Base-by-base conservation (phyloP, 768 basidiomycete genomes). In the Tulasnella sp. region DNA sequence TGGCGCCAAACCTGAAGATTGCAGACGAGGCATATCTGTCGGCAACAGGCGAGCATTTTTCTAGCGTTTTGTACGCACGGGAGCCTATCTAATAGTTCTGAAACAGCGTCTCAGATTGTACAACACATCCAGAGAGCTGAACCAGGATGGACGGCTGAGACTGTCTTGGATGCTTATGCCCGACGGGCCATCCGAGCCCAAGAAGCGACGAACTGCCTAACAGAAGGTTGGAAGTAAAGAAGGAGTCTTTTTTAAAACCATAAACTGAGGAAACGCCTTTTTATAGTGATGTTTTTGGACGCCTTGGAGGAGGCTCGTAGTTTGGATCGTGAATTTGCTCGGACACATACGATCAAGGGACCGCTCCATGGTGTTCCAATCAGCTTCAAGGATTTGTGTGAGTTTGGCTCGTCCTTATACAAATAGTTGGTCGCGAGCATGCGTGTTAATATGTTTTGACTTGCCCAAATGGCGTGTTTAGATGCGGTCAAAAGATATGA, bases 301-400 rank as follows among this genome's bases (percentile, higher is more conserved):
- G 89, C 85, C 4, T 74, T 78, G 31, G 68, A 75, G 57, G 77
- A 78, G 57, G 88, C 86, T 0, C 71, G 73, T 55, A 74, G 72
- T n/a, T 77, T 89, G 2, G 89, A 92, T 66, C 70, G 71, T 19
- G 81, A 87, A 59, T 86, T 83, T 67, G 73, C 76, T 1, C 63
- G 68, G 5, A 83, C 81, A 0, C 76, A 77, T 53, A 73, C 68
- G 61, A 63, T 86, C 49, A 78, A 75, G 22, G 89, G 87, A 0
- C 81, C 80, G 8, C 74, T 92, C 30, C 89, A 91, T 68, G 90
- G 89, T 41, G 80, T 92, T 34, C 90, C 89, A 4, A 79, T 87
- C 61, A 78, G 82, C 66, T 78, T 87, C 69, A 87, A 92, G 70
- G 89, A 92, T 65, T 78, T 78, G 68, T 83, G 83, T 84, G 61